A percentile compares a stretch with the other conserved stretches of the same genome.
phyloP scores from a whole-genome alignment of 768 basidiomycete species.

The Fistulinella prunicolor region DNA sequence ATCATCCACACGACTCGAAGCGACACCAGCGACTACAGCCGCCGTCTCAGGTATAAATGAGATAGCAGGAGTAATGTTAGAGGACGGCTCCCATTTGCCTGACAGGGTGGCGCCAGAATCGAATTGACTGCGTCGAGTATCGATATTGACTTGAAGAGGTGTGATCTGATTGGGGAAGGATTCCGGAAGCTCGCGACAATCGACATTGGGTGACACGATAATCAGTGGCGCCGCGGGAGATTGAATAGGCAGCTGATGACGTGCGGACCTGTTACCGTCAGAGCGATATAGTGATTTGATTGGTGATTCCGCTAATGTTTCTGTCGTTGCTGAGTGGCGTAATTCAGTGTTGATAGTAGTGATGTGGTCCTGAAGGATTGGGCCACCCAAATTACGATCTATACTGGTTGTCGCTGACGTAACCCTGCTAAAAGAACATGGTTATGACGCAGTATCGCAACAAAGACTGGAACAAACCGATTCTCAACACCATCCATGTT shows the following conservation, averaged over 20 bases:
- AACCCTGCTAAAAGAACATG: conserved; percentile 11
- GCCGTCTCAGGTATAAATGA: neutral
- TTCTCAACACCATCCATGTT: neutral
- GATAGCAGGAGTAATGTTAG: neutral
- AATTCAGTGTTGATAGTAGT: neutral
- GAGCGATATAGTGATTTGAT: neutral
- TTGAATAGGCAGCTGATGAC: neutral
- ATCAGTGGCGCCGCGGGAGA: neutral
- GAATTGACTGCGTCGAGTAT: neutral
- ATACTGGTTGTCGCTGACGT: neutral
- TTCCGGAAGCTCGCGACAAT: neutral
- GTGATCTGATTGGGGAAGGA: neutral
- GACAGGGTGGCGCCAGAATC: neutral
- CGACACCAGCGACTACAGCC: neutral
- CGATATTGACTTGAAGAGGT: neutral
- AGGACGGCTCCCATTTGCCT: neutral
- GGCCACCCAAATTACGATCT: neutral
- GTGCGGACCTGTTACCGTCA: neutral
- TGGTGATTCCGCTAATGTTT: neutral
- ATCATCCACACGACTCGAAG: neutral
- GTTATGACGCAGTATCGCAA: neutral
- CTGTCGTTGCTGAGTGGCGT: neutral
- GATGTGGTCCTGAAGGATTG: neutral
- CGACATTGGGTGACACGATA: conserved; percentile 1
- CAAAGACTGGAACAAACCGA: conserved; percentile 9